Evolutionary conservation across 2,329 filamentous ascomycete species (phyloP).

Genomic region (Aspergillus terreus): DNA sequence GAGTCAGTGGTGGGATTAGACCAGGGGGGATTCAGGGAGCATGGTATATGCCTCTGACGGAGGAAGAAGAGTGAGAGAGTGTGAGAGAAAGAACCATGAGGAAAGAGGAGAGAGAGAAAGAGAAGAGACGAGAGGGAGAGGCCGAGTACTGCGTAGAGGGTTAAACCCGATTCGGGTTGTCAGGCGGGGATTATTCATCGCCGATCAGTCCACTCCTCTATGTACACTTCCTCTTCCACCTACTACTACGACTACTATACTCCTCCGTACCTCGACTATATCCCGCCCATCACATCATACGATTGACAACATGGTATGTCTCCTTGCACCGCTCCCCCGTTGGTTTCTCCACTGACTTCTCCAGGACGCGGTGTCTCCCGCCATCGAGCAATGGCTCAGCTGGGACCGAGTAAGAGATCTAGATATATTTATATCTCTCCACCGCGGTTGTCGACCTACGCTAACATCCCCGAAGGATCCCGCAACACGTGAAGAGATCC

Average conservation of each 20-base stretch:
- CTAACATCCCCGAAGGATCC: conserved; percentile 39
- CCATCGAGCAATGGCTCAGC: conserved; percentile 56
- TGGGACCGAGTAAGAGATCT: conserved; percentile 46
- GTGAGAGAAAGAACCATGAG: neutral
- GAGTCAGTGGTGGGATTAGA: neutral
- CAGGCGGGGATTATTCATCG: neutral
- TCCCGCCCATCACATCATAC: neutral
- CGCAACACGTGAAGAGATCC: conserved; percentile 52
- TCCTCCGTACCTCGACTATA: neutral
- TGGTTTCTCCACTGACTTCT: neutral
- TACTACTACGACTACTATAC: neutral
- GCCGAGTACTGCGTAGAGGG: neutral
- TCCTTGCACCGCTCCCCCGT: neutral
- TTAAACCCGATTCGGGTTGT: neutral
- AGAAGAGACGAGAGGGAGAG: neutral
- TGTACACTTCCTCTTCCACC: neutral
- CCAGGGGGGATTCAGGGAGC: neutral
- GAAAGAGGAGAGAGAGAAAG: neutral
- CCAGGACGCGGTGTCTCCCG: conserved; percentile 32
- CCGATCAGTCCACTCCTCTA: conserved; percentile 5
- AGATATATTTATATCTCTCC: neutral
- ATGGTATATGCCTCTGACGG: neutral
- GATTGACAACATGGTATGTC: neutral
- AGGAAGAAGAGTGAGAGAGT: neutral
- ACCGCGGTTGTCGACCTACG: neutral